Base-by-base conservation (phyloP, 495 filamentous ascomycete species). In the Podospora tetraspora region DNA sequence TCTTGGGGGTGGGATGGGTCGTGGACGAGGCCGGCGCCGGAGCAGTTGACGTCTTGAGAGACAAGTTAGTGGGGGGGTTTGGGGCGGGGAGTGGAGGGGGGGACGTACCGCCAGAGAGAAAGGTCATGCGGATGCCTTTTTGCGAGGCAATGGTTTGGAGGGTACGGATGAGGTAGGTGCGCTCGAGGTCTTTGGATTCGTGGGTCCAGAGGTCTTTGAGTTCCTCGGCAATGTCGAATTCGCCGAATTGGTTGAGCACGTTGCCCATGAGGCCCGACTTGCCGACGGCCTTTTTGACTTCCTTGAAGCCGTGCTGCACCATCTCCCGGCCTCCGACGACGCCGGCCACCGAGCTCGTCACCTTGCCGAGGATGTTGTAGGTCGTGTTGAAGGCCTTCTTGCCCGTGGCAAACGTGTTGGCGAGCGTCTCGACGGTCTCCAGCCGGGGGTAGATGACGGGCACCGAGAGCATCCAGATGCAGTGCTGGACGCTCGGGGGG, bases 161-260 rank as follows among this genome's bases (percentile, higher is more conserved):
- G 12, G 94, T 99, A 64, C 95, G 89, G 77, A 99, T 96, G 61
- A 99, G 81, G 75, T 99, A 99, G 29, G 95, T 99, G 66, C 95
- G 87, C 78, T 99, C 95, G 62, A 99, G 87, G 70, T 99, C 95
- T 86, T 99, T 99, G 27, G 89, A 92, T 64, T 98, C 94, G 76
- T 99, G 95, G 21, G 96, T 99, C 95, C 95, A 99, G 82, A 95
- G 89, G 76, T 99, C 96, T 70, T 93, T 86, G 34, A 99, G 79
- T 77, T 97, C 96, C 79, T 99, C 95, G 63, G 93, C 87, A 23
- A 98, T 86, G 76, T 97, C 95, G 62, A 99, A 89, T 63, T 99
- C 95, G n/a, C 95, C 95, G 73, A 99, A 99, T 25, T 96, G 92
- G 78, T 92, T 97, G 29, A 99, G 82, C 60, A 97, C 91, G 11